Conservation (phyloP, 1,139 yeast species). For the Taphrina populina region DNA sequence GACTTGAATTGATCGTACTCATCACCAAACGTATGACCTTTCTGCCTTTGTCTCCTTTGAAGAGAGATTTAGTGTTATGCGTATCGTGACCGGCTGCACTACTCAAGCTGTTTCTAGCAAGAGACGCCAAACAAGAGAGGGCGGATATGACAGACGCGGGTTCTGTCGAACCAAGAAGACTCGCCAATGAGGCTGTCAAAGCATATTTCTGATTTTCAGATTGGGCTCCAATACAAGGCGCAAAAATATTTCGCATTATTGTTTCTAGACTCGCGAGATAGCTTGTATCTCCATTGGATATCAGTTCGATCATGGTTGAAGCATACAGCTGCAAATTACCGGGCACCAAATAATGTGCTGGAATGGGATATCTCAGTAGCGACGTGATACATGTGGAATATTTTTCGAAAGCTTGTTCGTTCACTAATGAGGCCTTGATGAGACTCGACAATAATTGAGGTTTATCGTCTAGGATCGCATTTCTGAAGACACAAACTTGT, state of each 20-base stretch:
- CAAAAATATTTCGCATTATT: constrained; percentile 4
- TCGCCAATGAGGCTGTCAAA: constrained; percentile 16
- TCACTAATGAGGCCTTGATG: constrained; percentile 4
- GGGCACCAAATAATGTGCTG: constrained; percentile 2
- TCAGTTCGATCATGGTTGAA: background rate
- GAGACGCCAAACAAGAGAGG: constrained; percentile 17
- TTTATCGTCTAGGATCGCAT: background rate
- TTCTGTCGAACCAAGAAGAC: background rate
- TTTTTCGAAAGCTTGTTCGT: constrained; percentile 15
- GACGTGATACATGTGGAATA: background rate
- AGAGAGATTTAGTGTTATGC: background rate
- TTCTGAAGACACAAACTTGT: background rate
- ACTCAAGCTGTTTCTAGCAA: background rate
- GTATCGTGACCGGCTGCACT: background rate
- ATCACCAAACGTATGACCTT: constrained; percentile 26
- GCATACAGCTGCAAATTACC: background rate
- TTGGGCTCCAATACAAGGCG: background rate
- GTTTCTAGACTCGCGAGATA: constrained; percentile 7
- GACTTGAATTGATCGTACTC: constrained; percentile 1
- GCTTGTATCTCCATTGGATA: background rate
- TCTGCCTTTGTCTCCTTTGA: constrained; percentile 19
- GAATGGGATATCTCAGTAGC: background rate
- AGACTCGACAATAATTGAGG: constrained; percentile 4
- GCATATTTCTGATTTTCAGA: constrained; percentile 2
- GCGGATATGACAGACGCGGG: constrained; percentile 1